Conservation (phyloP, 1,284 basidiomycete species). For the Pseudozyma thailandica region DNA sequence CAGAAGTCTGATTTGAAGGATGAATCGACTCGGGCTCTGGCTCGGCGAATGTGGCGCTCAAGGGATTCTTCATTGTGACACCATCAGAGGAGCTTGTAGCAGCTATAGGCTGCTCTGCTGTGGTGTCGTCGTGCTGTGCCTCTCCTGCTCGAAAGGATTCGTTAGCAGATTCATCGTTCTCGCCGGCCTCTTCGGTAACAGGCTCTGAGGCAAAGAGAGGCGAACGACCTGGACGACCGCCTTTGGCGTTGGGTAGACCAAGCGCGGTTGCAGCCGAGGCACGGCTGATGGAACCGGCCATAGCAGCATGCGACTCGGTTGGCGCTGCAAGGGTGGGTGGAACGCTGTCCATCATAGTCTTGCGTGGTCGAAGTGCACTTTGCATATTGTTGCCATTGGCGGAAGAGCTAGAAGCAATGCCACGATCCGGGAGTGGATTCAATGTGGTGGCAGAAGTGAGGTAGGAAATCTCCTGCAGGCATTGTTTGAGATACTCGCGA, state of each 20-base stretch:
- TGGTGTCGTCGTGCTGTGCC: constrained; percentile 12
- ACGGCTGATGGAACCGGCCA: constrained; percentile 37
- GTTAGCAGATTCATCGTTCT: constrained; percentile 16
- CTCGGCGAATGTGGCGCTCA: constrained; percentile 42
- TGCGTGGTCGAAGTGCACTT: constrained; percentile 42
- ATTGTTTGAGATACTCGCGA: constrained; percentile 97
- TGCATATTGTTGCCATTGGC: constrained; percentile 25
- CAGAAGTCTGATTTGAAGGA: constrained; percentile 3
- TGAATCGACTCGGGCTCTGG: constrained; percentile 13
- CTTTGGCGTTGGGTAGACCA: constrained; percentile 31
- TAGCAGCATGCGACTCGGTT: constrained; percentile 29
- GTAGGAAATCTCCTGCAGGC: constrained; percentile 97
- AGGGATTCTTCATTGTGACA: constrained; percentile 24
- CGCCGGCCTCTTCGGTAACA: constrained; percentile 33
- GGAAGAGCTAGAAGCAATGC: constrained; percentile 33
- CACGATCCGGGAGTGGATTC: constrained; percentile 78
- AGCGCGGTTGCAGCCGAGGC: constrained; percentile 28
- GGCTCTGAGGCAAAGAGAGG: constrained; percentile 48
- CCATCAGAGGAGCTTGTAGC: constrained; percentile 5
- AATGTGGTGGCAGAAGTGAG: constrained; percentile 94
- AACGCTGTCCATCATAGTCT: constrained; percentile 53
- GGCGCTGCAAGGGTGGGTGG: constrained; percentile 28
- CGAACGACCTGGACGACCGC: constrained; percentile 36
- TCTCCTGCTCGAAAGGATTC: constrained; percentile 2
- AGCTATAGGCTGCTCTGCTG: constrained; percentile 8